Percentiles rank a stretch among this genome's conserved stretches.
Evolutionary conservation across 2,329 filamentous ascomycete genomes (phyloP).

Genomic region (Ophiocordyceps camponoti-rufipedis): DNA sequence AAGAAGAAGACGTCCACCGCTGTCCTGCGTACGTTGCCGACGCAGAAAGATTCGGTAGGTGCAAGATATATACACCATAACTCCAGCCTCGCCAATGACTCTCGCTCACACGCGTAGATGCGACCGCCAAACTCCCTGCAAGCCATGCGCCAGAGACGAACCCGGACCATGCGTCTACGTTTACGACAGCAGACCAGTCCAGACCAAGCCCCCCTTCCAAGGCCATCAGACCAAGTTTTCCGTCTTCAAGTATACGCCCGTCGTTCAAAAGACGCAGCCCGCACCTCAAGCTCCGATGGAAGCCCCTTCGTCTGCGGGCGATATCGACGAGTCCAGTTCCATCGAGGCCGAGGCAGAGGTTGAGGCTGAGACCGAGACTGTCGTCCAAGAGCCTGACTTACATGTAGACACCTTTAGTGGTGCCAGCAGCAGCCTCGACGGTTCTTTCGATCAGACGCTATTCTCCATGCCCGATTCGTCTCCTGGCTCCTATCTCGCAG

Average conservation of each 20-base stretch:
- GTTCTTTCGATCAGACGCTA: neutral
- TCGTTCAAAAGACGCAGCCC: neutral
- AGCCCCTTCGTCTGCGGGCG: neutral
- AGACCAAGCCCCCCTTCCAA: neutral
- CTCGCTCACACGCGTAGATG: neutral
- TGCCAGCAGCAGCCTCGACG: neutral
- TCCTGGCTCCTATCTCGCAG: neutral
- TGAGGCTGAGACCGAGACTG: conserved; percentile 6
- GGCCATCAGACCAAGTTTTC: neutral
- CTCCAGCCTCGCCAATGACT: neutral
- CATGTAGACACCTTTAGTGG: neutral
- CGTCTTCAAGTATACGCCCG: neutral
- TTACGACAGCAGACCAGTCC: neutral
- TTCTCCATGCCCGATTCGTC: neutral
- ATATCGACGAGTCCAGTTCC: neutral
- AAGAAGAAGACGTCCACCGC: neutral
- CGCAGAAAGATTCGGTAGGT: neutral
- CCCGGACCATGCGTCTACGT: neutral
- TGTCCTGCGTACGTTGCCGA: neutral
- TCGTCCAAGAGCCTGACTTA: neutral
- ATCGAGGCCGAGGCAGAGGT: conserved; percentile 12
- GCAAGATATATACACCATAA: neutral
- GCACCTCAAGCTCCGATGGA: neutral
- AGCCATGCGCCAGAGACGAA: neutral
- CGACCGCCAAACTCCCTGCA: neutral